Percentiles rank a stretch among this genome's conserved stretches.
phyloP scores from a whole-genome alignment of 768 basidiomycete species.

The Podaxis sp. region DNA sequence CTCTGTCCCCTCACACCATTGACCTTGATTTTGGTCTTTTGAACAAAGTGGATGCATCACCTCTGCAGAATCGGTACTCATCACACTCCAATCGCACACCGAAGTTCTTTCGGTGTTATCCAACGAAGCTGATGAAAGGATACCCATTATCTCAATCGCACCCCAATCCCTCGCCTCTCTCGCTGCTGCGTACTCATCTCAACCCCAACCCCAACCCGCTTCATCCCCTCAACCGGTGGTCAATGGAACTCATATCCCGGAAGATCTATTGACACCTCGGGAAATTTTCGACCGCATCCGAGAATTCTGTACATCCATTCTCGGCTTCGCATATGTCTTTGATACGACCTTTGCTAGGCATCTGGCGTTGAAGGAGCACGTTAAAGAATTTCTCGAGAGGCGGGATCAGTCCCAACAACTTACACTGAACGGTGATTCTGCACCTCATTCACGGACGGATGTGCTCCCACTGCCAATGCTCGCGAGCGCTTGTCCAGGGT shows the following conservation, averaged over 20 bases:
- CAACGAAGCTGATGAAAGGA: slow-evolving; percentile 46
- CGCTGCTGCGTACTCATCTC: slow-evolving; percentile 18
- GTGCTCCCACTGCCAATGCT: slow-evolving; percentile 71
- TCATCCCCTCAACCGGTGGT: neutral
- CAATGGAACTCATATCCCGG: neutral
- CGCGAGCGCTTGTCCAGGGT: slow-evolving; percentile 95
- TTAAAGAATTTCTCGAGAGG: slow-evolving; percentile 78
- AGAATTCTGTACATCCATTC: slow-evolving; percentile 61
- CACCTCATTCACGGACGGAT: neutral
- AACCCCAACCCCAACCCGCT: slow-evolving; percentile 20
- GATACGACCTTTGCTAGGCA: slow-evolving; percentile 96
- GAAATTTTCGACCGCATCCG: slow-evolving; percentile 70
- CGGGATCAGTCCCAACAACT: slow-evolving; percentile 30
- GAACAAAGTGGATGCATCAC: slow-evolving; percentile 88
- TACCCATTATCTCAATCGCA: slow-evolving; percentile 78
- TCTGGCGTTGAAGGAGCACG: slow-evolving; percentile 78
- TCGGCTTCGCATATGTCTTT: slow-evolving; percentile 81
- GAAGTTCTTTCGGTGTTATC: slow-evolving; percentile 84
- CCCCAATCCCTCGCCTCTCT: slow-evolving; percentile 19
- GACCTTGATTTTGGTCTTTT: neutral
- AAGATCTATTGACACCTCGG: slow-evolving; percentile 34
- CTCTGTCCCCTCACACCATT: neutral
- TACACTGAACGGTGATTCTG: slow-evolving; percentile 19
- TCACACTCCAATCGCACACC: slow-evolving; percentile 91
- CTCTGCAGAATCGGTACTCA: slow-evolving; percentile 95